Conservation (phyloP, 2,329 filamentous ascomycete genomes). For the Scorias spongiosa region DNA sequence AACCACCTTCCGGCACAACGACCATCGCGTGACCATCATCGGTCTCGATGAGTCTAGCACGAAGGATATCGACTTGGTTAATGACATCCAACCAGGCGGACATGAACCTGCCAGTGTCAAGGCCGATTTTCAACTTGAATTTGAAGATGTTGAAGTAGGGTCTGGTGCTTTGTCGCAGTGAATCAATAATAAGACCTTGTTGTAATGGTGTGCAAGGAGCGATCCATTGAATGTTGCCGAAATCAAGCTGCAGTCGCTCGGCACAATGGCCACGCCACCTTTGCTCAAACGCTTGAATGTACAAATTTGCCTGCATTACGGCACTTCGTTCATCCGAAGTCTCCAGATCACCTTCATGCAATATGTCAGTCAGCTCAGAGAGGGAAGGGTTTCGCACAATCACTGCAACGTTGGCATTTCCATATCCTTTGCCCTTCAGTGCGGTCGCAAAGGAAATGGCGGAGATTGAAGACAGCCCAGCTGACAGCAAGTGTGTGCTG, state of each 20-base stretch:
- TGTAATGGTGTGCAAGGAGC: constrained; percentile 76
- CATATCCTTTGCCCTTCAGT: constrained; percentile 49
- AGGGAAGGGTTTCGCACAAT: constrained; percentile 46
- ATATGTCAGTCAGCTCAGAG: constrained; percentile 23
- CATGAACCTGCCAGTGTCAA: constrained; percentile 36
- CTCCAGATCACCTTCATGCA: constrained; percentile 10
- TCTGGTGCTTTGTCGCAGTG: constrained; percentile 39
- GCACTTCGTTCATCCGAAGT: constrained; percentile 14
- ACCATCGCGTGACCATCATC: constrained; percentile 64
- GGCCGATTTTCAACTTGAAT: constrained; percentile 35
- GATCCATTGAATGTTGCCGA: constrained; percentile 51
- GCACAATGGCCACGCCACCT: constrained; percentile 40
- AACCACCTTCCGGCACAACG: constrained; percentile 32
- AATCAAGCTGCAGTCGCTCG: constrained; percentile 35
- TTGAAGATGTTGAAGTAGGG: constrained; percentile 68
- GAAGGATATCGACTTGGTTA: constrained; percentile 44
- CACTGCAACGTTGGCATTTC: constrained; percentile 44
- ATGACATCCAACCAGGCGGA: constrained; percentile 44
- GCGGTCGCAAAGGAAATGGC: constrained; percentile 53
- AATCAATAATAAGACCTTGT: constrained; percentile 67
- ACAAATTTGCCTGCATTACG: constrained; percentile 33
- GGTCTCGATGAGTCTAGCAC: constrained; percentile 58
- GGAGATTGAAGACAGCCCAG: constrained; percentile 80
- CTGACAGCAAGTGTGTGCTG: constrained; percentile 60
- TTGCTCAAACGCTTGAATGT: constrained; percentile 49